Percentiles rank a stretch among this genome's conserved stretches.
phyloP scores from a whole-genome alignment of 371 early-diverging fungal genomes.

The Mucor indicus region DNA sequence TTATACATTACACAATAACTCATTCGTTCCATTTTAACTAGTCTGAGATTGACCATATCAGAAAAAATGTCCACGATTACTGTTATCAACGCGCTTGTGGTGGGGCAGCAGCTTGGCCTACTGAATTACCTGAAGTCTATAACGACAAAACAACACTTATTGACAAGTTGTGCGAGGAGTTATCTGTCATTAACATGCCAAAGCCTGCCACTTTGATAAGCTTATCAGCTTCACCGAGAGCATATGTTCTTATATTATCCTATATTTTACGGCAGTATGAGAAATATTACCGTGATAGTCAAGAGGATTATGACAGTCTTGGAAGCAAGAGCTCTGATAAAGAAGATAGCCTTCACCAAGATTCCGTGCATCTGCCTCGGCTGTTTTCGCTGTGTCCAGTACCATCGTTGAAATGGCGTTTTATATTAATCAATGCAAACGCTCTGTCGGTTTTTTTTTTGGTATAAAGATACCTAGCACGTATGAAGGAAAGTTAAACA shows the following conservation, averaged over 20 bases:
- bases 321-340: no score
- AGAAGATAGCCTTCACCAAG: no score
- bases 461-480: neutral
- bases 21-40: neutral
- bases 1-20: neutral
- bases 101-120: constrained; percentile 3
- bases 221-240: neutral
- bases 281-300: neutral
- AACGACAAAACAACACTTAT: constrained; percentile 1
- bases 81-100: constrained; percentile 6
- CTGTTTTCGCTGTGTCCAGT: neutral
- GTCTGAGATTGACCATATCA: neutral
- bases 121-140: constrained; percentile 1
- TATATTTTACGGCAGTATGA: neutral
- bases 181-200: constrained; percentile 2
- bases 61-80: neutral
- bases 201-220: constrained; percentile 1
- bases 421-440: neutral
- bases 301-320: neutral
- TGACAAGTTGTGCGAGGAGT: neutral
- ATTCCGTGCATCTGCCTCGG: no score
- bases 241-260: constrained; percentile 1
- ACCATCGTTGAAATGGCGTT: constrained; percentile 5
- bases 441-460: constrained; percentile 1
- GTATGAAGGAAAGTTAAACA: constrained; percentile 1